Conservation (phyloP, 2,329 filamentous ascomycete species). For the Fusarium caatingaense region DNA sequence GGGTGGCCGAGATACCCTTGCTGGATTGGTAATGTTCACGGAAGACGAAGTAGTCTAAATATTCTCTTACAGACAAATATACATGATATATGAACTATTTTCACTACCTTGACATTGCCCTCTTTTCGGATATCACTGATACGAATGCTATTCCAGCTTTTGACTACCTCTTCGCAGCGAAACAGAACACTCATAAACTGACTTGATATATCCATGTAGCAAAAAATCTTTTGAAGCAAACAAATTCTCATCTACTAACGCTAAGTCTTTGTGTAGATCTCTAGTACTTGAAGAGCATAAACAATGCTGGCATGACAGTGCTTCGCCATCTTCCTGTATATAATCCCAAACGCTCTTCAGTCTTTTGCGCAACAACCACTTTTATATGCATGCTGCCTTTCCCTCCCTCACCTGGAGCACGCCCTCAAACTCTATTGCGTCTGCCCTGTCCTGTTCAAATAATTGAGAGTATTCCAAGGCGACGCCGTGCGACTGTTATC, state of each 20-base stretch:
- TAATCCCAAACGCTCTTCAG: conserved; percentile 6
- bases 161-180: conserved; percentile 2
- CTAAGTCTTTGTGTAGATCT: conserved; percentile 8
- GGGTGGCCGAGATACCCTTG: conserved; percentile 36
- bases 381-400: conserved; percentile 10
- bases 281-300: conserved; percentile 10
- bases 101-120: background rate
- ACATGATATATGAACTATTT: conserved; percentile 27
- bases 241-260: conserved; percentile 20
- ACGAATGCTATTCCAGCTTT: conserved; percentile 8
- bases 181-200: conserved; percentile 4
- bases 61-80: conserved; percentile 20
- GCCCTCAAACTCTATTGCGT: conserved; percentile 10
- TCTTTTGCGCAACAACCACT: conserved; percentile 4
- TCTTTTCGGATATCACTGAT: background rate
- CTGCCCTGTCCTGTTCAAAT: conserved; percentile 13
- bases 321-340: conserved; percentile 17
- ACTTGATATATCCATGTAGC: background rate
- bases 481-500: conserved; percentile 6
- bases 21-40: conserved; percentile 25
- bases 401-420: conserved; percentile 2
- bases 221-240: conserved; percentile 9
- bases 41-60: conserved; percentile 15
- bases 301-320: conserved; percentile 4
- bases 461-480: conserved; percentile 14